Evolutionary conservation across 2,329 filamentous ascomycete genomes (phyloP), one percentile per base, ranked within the genome.

Genomic region (Lasiodiplodia sp.): DNA sequence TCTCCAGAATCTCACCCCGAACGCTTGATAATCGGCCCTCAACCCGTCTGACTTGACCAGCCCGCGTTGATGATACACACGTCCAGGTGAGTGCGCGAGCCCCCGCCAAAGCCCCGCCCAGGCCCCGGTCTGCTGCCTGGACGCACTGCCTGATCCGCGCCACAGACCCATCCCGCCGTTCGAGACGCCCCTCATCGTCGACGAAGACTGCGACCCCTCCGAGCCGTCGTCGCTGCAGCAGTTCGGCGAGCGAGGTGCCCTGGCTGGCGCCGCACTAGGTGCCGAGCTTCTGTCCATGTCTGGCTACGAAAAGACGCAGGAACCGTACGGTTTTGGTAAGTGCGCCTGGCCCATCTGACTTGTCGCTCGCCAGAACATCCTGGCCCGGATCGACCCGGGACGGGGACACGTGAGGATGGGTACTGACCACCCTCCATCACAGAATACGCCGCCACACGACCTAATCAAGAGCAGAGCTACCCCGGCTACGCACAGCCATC

Each of bases 281-380:
- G 73, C 71, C 79, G 79, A 83, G 79, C 80, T 89, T 76, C 83
- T 92, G 82, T 89, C 91, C 82, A 94, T 94, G 91, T 91, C 92
- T 80, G 90, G 90, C 82, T 94, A 93, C 86, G 85, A 87, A 77
- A 97, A 96, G 83, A 82, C 88, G 69, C 89, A 91, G 80, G 86
- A 90, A 81, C 86, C 91, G 80, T 91, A 91, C 80, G 87, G 94
- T 84, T 91, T 95, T 82, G 92, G 94, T 96, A 85, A 84, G 93
- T 90, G 69, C 70, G 70, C 58, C 73, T 73, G 70, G 71, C 81
- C 73, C 84, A 83, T 77, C 73, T 79, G 78, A 80, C 76, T 63
- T 62, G 44, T 63, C 49, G 66, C 56, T 68, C 63, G 66, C 66
- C 58, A 68, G 72, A 72, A 77, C 71, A 72, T 68, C 72, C 72